Base-by-base conservation (phyloP, 805 yeast species). In the Nakazawaea peltata region DNA sequence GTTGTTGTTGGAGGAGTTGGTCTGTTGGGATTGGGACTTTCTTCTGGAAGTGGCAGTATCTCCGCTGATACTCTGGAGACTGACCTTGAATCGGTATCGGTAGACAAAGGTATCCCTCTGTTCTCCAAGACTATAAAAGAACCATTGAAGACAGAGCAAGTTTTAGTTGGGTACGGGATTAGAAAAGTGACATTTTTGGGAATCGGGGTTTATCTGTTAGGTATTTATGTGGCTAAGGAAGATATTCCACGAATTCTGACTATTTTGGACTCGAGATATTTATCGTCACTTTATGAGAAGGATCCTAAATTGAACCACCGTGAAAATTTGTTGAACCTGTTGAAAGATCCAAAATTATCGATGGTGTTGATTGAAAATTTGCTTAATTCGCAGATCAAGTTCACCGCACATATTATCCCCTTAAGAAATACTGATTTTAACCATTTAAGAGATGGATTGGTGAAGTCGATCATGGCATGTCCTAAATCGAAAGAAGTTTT, bases 381-480 rank as follows among this genome's bases (percentile, higher is more conserved):
- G 31, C 51, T 87, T 27, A 74, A 71, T 28, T 56, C 72, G 9
- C 73, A 77, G 11, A 71, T 81, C 24, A 69, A 76, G 39, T 69
- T 86, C 45, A 63, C 77, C 30, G 79, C 87, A 18, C 67, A 94
- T 43, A 79, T 90, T 40, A 77, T 81, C 9, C 97, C 98, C 0
- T 77, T 81, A 13, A 73, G 96, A 51, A 86, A 83, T 54, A 90
- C 97, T 1, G 97, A 90, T 57, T 87, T 82, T 57, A 76, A 77
- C 43, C 97, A 92, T 53, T 59, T 90, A 49, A 73, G 82, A 44
- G 97, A 92, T 51, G 97, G 97, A 0, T 71, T 92, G 41, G 71
- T 86, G 32, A 80, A 88, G 53, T 76, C 95, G 14, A 71, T 85
- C 31, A 64, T 79, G 54, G 81, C 85, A 24, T 75, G 74, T 49